Base-by-base conservation (phyloP, 108 stramenopile species). In the Nitzschia palea region DNA sequence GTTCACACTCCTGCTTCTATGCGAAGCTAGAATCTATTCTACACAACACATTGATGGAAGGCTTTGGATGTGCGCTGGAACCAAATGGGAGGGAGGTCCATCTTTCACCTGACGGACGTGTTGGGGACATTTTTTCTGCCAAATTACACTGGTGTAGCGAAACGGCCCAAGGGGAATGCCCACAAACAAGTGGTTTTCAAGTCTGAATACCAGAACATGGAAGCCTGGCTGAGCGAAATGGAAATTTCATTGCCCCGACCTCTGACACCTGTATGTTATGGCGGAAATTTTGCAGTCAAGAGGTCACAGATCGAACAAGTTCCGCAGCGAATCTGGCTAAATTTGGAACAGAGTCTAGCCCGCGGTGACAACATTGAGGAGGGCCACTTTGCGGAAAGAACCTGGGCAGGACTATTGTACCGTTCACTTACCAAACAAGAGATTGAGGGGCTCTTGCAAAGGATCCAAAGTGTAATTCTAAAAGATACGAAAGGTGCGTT, bases 321-420 rank as follows among this genome's bases (percentile, higher is more conserved):
- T 4, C 29, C 55, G 30, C 37, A 14, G 14, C 2, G 30, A 2
- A 10, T 40, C 10, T 40, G 14, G 8, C 8, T 43, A 23, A 1
- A 5, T 6, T 27, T 61, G 25, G 40, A 20, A 43, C 6, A 42
- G 9, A 6, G 37, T 32, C 34, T 61, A 15, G 40, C 59, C 1
- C 64, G 80, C 10, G 68, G 63, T 0, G 73, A 78, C 48, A 81
- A 81, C 32, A 74, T 81, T 50, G 70, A 78, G 44, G 80, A 81
- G 36, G 80, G 76, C 6, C 80, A 81, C 33, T 81, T 63, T 54
- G 68, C 73, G 32, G 80, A 81, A 51, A 55, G 80, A 33, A 35
- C 45, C 8, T 81, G 80, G 80, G 80, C 67, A 2, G 34, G 44
- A 17, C 37, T 81, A 43, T 10, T 81, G 45, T 61, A 8, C 8